Percentiles rank a stretch among this genome's conserved stretches.
These are phyloP conservation scores for Agaricales sp. DNA, from an alignment of 1,284 basidiomycete species.

Conservation along the genomic window DNA sequence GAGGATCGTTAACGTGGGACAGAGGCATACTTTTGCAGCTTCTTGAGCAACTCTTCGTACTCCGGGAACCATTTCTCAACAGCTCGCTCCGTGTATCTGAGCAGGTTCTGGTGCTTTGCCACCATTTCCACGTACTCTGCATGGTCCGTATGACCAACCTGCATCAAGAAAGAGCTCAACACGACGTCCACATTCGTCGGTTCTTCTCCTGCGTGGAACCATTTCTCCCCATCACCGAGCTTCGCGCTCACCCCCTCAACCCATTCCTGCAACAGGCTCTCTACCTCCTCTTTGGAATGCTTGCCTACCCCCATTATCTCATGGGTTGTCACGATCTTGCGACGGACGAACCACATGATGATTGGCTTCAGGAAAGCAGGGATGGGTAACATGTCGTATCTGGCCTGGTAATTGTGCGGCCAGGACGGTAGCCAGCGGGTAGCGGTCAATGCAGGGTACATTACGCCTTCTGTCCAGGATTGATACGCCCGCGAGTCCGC, in stretches of 20 bases:
- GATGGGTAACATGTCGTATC: not conserved
- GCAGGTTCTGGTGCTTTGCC: not conserved
- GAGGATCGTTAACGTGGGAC: too few species aligned
- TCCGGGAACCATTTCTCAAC: not conserved
- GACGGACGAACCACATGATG: not conserved
- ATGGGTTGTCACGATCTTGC: not conserved
- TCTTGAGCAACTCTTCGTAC: not conserved
- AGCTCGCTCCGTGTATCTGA: not conserved
- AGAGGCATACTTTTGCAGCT: not conserved
- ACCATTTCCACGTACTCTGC: constrained; percentile 1
- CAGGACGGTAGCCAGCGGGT: not conserved
- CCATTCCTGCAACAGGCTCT: constrained; percentile 1
- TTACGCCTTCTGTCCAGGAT: not conserved
- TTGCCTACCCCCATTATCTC: not conserved
- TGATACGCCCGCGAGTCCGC: not conserved
- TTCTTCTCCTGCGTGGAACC: not conserved
- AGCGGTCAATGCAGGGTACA: not conserved
- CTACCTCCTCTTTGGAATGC: not conserved
- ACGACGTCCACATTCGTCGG: not conserved
- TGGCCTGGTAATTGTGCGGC: not conserved
- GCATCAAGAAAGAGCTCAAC: not conserved
- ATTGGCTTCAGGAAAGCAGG: not conserved
- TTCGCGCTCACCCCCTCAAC: not conserved
- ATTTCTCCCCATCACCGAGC: not conserved
- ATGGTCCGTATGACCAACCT: not conserved